A percentile compares a stretch with the other conserved stretches of the same genome.
These are phyloP conservation scores for Myxozyma geophila DNA, from an alignment of 805 yeast genomes.

Conservation along the genomic window DNA sequence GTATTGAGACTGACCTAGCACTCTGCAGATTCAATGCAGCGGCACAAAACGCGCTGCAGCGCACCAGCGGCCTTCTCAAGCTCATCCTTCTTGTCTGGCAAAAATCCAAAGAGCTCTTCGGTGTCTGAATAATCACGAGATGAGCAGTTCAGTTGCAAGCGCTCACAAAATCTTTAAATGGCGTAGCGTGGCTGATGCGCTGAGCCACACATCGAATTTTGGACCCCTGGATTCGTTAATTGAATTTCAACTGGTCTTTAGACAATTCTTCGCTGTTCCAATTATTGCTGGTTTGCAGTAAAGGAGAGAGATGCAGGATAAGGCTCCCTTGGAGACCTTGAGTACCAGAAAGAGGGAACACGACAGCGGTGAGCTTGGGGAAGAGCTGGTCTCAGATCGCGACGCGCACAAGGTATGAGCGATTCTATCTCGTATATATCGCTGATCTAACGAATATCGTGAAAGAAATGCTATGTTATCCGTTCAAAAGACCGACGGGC, in stretches of 20 bases:
- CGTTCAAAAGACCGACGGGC: constrained; percentile 2
- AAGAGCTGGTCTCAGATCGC: constrained; percentile 28
- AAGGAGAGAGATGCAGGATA: neutral
- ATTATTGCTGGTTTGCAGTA: neutral
- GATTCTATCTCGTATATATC: neutral
- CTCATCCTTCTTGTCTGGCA: neutral
- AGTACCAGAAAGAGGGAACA: neutral
- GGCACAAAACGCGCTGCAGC: neutral
- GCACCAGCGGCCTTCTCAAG: neutral
- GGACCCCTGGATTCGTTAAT: constrained; percentile 13
- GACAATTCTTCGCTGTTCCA: too few species aligned
- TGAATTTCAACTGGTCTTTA: neutral
- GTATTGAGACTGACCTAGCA: neutral
- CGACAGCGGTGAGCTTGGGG: neutral
- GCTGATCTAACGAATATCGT: neutral
- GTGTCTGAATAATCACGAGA: too few species aligned
- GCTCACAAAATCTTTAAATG: neutral
- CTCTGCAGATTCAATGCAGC: neutral
- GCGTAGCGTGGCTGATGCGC: neutral
- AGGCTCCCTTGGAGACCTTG: neutral
- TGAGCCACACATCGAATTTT: constrained; percentile 2
- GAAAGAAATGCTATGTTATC: constrained; percentile 26
- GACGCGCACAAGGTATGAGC: constrained; percentile 30
- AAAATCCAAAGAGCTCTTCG: neutral
- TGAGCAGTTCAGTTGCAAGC: too few species aligned